Evolutionary conservation across 306 rosid genomes (phyloP), one percentile per base, ranked within the genome.

Genomic region (Pyrus communis): DNA sequence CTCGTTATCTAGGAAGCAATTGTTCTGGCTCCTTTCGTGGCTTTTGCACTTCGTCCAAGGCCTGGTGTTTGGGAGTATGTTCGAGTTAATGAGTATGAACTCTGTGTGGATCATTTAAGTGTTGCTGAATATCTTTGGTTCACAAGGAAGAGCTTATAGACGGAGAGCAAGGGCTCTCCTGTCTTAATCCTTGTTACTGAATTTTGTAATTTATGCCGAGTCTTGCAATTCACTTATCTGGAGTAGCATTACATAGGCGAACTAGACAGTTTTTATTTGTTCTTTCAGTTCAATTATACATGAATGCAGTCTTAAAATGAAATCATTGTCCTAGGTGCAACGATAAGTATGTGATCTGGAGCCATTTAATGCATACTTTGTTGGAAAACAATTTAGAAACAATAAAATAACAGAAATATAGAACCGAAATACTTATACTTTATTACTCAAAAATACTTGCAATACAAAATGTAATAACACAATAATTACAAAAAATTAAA

Each of bases 281-380:
- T 40, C 68, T 23, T 38, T 73, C 68, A 40, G 21, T 13, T 23
- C 22, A 40, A 14, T 40, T 40, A 40, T 23, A 67, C 51, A 25
- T 5, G 7, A 73, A 40, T 40, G 58, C 57, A 17, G 42, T 73
- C 57, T 73, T 19, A 58, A 59, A 9, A 23, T 38, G 42, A 73
- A 38, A 8, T 55, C 18, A 9, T 25, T 73, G 28, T 40, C 69
- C 58, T 40, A 90, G 96, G 88, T 46, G 28, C 64, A 79, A 78
- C 38, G 95, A 82, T 9, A 70, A 46, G 3, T 79, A 78, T 70
- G 82, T 87, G 98, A 94, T 82, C 83, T 92, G 67, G 97, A 94
- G 89, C 97, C 98, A 59, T 94, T 92, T 83, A 92, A 95, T 88
- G 95, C 93, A 21, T 21, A 86, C n/a, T 84, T 90, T n/a, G n/a